Evolutionary conservation across 441 rosid species (phyloP), one percentile per base, ranked within the genome.

Genomic region (Arabidopsis hybrid): DNA sequence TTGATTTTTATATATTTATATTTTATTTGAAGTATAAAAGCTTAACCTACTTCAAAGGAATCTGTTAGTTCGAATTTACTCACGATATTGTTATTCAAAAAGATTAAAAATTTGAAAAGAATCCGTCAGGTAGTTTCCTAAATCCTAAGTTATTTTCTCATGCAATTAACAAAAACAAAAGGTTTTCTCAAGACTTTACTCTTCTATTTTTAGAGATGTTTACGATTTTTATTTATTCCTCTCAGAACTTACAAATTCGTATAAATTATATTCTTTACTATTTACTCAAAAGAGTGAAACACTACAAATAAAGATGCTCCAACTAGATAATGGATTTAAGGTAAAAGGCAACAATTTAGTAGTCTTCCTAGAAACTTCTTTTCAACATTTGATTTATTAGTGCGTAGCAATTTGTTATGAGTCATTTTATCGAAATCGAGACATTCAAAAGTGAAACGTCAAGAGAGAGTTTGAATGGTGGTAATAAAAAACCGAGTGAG

Each of bases 241-340:
- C 7, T 17, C 3, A 7, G 16, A 38, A 74, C 6, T 50, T 67
- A 60, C 50, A 3, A 31, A 66, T 39, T 58, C 4, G 40, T 11
- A 39, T 26, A 55, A 42, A 3, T 3, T 11, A 38, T 8, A 65
- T 59, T 31, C 14, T 58, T 65, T n/a, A 7, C 43, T 56, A 9
- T 21, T 65, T 74, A 51, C 78, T 53, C 26, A 42, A 67, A 75
- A 34, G 40, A 43, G 73, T 60, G 73, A 59, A 75, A 68, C 74
- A 60, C 69, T 45, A 38, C 69, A 43, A 42, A 63, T 75, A 60
- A 75, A 45, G 26, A 35, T 11, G 34, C 43, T 75, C 52, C 52
- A 55, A 53, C 51, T 45, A 26, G 52, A 53, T 69, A 17, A 16
- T 11, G 46, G 45, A 62, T 36, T 53, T 55, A 62, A 53, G 74